These are phyloP conservation scores for Trifolium repens DNA, from an alignment of 306 rosid genomes.

Conservation along the genomic window DNA sequence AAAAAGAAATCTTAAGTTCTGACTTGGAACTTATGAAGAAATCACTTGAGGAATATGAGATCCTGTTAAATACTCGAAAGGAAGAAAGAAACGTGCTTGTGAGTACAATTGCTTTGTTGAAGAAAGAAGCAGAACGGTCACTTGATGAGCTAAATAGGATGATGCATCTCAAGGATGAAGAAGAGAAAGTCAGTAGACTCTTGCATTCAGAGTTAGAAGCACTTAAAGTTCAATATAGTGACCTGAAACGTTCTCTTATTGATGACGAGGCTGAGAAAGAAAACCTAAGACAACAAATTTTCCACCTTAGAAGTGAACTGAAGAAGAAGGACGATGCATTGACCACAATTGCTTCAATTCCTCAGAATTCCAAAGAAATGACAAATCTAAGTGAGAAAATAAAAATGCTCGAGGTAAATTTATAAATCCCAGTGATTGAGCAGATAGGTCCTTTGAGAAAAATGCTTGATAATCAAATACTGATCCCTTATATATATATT, in stretches of 20 bases:
- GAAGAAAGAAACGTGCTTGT: constrained; percentile 66
- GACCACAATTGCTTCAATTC: constrained; percentile 31
- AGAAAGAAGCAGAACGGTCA: constrained; percentile 69
- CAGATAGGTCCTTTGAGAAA: constrained; percentile 13
- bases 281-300: constrained; percentile 64
- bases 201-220: constrained; percentile 66
- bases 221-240: constrained; percentile 59
- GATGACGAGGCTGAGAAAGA: constrained; percentile 81
- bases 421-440: constrained; percentile 21
- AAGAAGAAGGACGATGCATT: constrained; percentile 71
- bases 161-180: constrained; percentile 61
- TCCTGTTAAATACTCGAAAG: constrained; percentile 46
- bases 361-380: constrained; percentile 58
- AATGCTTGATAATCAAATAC: constrained; percentile 34
- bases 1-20: constrained; percentile 49
- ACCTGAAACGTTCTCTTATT: constrained; percentile 56
- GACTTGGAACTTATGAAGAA: constrained; percentile 66
- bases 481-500: constrained; percentile 24
- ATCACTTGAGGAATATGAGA: constrained; percentile 60
- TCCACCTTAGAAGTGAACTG: constrained; percentile 59
- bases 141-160: constrained; percentile 58
- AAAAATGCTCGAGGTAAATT: constrained; percentile 80
- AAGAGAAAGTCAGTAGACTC: constrained; percentile 49
- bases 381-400: constrained; percentile 64
- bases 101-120: constrained; percentile 56